These are phyloP conservation scores for Lizonia empirigonia DNA, from an alignment of 2,329 filamentous ascomycete genomes.

Conservation along the genomic window DNA sequence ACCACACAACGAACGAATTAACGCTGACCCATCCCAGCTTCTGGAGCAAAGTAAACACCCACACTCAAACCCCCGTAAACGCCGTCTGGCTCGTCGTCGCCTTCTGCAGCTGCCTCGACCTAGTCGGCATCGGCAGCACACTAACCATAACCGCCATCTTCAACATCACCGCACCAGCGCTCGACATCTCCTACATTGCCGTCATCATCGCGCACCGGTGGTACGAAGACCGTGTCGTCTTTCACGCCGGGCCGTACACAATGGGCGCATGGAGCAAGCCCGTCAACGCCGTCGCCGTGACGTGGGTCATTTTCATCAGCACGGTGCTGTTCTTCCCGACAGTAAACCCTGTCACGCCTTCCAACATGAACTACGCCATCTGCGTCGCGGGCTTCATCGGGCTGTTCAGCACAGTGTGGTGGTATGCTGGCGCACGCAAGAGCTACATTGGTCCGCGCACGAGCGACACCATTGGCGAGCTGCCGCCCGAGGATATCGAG, in stretches of 20 bases:
- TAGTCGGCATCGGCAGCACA: conserved; percentile 59
- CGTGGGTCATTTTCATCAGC: conserved; percentile 68
- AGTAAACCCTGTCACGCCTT: conserved; percentile 49
- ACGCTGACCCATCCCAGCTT: conserved; percentile 48
- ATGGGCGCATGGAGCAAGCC: conserved; percentile 62
- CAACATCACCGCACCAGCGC: conserved; percentile 54
- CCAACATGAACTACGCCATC: conserved; percentile 57
- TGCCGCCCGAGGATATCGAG: conserved; percentile 51
- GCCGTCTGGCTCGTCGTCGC: conserved; percentile 68
- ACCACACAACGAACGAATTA: neutral
- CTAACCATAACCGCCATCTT: conserved; percentile 58
- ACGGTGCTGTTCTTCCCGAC: conserved; percentile 62
- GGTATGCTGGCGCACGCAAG: conserved; percentile 50
- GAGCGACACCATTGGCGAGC: conserved; percentile 55
- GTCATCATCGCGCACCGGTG: conserved; percentile 64
- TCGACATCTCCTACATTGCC: conserved; percentile 62
- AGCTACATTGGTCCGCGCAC: conserved; percentile 66
- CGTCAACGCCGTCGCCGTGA: conserved; percentile 62
- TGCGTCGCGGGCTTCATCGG: conserved; percentile 57
- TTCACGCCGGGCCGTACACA: conserved; percentile 63
- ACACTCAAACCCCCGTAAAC: conserved; percentile 65
- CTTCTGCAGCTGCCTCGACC: conserved; percentile 59
- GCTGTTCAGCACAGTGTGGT: conserved; percentile 53
- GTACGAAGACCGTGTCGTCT: conserved; percentile 59
- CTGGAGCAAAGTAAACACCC: conserved; percentile 58